A percentile compares a stretch with the other conserved stretches of the same genome.
Evolutionary conservation across 2,329 filamentous ascomycete species (phyloP).

Genomic region (Graphilbum sp.): DNA sequence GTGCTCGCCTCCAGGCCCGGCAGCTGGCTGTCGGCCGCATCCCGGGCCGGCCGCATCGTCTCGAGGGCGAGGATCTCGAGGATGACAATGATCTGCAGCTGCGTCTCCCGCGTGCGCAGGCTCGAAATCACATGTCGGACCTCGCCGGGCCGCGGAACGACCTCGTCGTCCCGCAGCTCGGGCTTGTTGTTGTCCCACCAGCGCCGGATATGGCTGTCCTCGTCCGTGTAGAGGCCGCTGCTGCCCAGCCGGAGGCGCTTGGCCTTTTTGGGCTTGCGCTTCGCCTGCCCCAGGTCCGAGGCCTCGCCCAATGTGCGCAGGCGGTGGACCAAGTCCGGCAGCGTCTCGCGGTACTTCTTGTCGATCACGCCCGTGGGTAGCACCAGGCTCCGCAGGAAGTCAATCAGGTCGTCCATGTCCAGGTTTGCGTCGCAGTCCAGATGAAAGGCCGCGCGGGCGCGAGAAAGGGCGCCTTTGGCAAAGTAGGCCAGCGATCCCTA

Average conservation of each 20-base stretch:
- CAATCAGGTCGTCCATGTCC: slow-evolving; percentile 45
- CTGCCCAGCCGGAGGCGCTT: slow-evolving; percentile 53
- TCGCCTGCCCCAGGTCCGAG: slow-evolving; percentile 30
- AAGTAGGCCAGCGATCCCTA: slow-evolving; percentile 70
- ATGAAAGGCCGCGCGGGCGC: slow-evolving; percentile 55
- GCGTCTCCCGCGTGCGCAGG: slow-evolving; percentile 58
- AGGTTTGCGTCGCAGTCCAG: slow-evolving; percentile 42
- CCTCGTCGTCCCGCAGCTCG: slow-evolving; percentile 29
- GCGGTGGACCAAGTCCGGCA: slow-evolving; percentile 43
- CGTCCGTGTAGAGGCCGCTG: slow-evolving; percentile 49
- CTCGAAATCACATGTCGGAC: slow-evolving; percentile 47
- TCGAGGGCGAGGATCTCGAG: slow-evolving; percentile 63
- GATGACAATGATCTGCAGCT: slow-evolving; percentile 65
- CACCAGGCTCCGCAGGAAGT: slow-evolving; percentile 54
- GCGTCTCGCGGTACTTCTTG: slow-evolving; percentile 61
- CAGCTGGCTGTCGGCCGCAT: slow-evolving; percentile 27
- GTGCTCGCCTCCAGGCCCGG: slow-evolving; percentile 24
- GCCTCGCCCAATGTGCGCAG: slow-evolving; percentile 39
- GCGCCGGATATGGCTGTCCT: slow-evolving; percentile 45
- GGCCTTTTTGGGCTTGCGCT: slow-evolving; percentile 27
- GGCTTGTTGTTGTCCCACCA: slow-evolving; percentile 55
- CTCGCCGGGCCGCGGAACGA: slow-evolving; percentile 29
- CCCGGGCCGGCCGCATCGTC: slow-evolving; percentile 22
- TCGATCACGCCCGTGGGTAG: slow-evolving; percentile 52
- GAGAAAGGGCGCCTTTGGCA: slow-evolving; percentile 63